Evolutionary conservation across 2,329 filamentous ascomycete species (phyloP).

Genomic region (Talaromyces pinophilus): DNA sequence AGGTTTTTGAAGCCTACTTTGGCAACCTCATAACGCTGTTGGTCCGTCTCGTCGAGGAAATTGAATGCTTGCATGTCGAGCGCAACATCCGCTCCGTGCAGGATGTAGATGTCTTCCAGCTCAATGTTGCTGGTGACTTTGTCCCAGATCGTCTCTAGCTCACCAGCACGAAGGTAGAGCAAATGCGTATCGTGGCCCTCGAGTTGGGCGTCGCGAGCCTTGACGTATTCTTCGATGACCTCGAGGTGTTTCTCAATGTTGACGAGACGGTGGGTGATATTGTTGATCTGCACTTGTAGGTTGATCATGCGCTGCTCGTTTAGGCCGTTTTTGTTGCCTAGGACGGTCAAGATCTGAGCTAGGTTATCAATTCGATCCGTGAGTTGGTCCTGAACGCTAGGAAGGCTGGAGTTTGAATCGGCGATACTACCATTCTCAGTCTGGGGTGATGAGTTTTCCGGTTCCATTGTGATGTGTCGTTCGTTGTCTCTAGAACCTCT

Average conservation of each 20-base stretch:
- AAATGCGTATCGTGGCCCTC: constrained; percentile 1
- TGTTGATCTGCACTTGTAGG: neutral
- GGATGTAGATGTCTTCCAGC: constrained; percentile 3
- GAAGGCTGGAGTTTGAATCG: neutral
- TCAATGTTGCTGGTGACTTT: neutral
- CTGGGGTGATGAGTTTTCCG: neutral
- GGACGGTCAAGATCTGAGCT: neutral
- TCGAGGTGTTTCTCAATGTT: neutral
- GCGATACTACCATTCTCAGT: neutral
- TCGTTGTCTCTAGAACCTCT: neutral
- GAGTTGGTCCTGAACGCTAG: neutral
- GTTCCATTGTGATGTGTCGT: neutral
- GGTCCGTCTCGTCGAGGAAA: neutral
- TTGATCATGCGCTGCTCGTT: neutral
- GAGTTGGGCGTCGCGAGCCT: neutral
- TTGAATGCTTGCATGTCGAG: constrained; percentile 4
- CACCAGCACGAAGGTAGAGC: neutral
- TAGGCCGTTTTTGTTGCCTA: neutral
- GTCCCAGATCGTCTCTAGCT: neutral
- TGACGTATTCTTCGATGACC: neutral
- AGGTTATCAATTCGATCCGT: neutral
- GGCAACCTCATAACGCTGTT: neutral
- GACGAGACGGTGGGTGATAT: neutral
- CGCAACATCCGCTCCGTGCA: neutral
- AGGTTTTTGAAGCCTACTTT: neutral